Evolutionary conservation across 2,329 filamentous ascomycete genomes (phyloP).

Genomic region (Aspergillus unguis): DNA sequence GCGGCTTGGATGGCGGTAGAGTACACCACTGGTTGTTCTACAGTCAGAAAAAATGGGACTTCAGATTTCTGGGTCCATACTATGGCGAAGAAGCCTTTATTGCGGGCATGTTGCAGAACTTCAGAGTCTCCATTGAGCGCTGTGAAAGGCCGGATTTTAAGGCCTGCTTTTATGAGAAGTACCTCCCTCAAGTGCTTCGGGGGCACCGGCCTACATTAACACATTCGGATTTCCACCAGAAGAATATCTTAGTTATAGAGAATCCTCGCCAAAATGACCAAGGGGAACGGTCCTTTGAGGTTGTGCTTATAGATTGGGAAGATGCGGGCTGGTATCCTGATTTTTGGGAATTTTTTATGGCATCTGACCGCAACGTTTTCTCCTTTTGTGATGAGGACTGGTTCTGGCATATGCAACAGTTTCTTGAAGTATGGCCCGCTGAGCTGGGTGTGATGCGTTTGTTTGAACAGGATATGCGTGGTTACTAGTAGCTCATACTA

Average conservation of each 20-base stretch:
- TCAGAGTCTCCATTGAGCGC: background rate
- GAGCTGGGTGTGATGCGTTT: background rate
- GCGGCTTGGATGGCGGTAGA: background rate
- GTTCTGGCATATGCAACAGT: background rate
- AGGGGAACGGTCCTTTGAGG: background rate
- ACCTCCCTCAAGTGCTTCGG: background rate
- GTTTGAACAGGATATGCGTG: background rate
- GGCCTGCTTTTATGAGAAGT: background rate
- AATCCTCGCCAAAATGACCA: background rate
- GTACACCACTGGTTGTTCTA: background rate
- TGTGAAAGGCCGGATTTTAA: background rate
- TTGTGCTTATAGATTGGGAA: background rate
- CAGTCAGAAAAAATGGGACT: background rate
- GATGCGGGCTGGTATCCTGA: background rate
- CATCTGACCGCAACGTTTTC: background rate
- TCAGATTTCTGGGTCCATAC: background rate
- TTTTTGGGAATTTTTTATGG: background rate
- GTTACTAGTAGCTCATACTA: no score
- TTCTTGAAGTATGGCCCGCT: background rate
- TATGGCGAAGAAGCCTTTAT: background rate
- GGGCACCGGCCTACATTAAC: background rate
- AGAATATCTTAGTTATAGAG: background rate
- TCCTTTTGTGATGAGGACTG: background rate
- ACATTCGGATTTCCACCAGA: background rate
- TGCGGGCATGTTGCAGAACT: background rate